Evolutionary conservation across 345 rosid genomes (phyloP).

Genomic region (Dipteronia sinensis): DNA sequence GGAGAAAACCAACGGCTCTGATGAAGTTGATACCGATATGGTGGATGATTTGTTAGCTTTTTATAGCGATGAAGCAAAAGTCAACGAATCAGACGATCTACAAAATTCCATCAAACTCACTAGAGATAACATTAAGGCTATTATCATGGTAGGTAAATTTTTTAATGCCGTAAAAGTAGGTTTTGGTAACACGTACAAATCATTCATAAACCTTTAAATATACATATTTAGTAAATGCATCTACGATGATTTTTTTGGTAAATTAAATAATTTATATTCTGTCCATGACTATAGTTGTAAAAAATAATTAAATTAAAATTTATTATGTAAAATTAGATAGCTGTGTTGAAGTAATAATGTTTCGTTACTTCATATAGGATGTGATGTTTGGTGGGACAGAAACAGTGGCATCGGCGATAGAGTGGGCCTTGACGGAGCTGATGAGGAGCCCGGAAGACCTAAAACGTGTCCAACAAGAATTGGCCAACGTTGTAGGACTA

Average conservation of each 20-base stretch:
- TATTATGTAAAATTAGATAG: background rate
- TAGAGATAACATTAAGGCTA: conserved; percentile 80
- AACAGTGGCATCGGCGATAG: conserved; percentile 93
- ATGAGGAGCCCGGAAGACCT: conserved; percentile 70
- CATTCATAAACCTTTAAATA: too few species aligned
- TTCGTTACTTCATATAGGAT: conserved; percentile 44
- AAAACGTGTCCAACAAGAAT: conserved; percentile 68
- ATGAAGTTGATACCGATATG: conserved; percentile 64
- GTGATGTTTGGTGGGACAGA: conserved; percentile 99
- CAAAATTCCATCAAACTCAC: conserved; percentile 69
- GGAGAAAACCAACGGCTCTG: conserved; percentile 10
- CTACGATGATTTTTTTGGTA: too few species aligned
- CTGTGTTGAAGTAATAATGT: background rate
- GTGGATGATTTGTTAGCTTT: conserved; percentile 86
- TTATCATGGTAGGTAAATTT: conserved; percentile 71
- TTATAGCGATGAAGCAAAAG: conserved; percentile 63
- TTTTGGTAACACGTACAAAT: too few species aligned
- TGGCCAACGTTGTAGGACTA: conserved; percentile 72
- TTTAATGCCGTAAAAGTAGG: background rate
- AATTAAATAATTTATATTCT: too few species aligned
- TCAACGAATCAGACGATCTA: conserved; percentile 52
- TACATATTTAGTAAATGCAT: too few species aligned
- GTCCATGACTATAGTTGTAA: too few species aligned
- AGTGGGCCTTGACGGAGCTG: conserved; percentile 84
- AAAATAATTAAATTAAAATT: too few species aligned